Conservation (phyloP, 108 stramenopile species). For the Nitzschia inconspicua region DNA sequence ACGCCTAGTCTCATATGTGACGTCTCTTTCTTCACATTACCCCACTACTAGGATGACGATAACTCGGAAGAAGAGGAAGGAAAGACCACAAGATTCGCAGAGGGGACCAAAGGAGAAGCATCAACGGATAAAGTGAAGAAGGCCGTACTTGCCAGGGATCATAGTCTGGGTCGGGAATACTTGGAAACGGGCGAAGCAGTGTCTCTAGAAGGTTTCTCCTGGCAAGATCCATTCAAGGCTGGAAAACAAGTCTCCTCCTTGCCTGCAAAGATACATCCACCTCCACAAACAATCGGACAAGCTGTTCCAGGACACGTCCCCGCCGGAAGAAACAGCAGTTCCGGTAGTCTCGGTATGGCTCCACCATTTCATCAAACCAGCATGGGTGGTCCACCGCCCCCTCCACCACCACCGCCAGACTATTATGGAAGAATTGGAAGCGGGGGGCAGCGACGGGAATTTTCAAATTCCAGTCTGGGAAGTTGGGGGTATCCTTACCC, state of each 20-base stretch:
- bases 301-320: conserved; percentile 1
- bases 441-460: conserved; percentile 15
- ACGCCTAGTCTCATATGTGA: too few species aligned
- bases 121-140: conserved; percentile 21
- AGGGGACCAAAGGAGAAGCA: conserved; percentile 38
- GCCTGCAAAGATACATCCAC: neutral
- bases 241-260: conserved; percentile 1
- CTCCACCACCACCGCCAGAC: conserved; percentile 29
- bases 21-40: too few species aligned
- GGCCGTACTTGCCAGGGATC: conserved; percentile 61
- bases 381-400: conserved; percentile 11
- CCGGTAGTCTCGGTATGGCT: conserved; percentile 35
- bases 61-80: neutral
- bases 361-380: conserved; percentile 27
- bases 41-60: neutral
- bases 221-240: conserved; percentile 52
- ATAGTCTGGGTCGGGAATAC: conserved; percentile 65
- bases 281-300: neutral
- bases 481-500: conserved; percentile 31
- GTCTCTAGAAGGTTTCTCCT: conserved; percentile 72
- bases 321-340: conserved; percentile 22
- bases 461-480: conserved; percentile 27
- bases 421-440: conserved; percentile 29
- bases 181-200: conserved; percentile 34
- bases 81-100: conserved; percentile 54